Conservation (phyloP, 495 filamentous ascomycete species). For the Hyaloscypha finlandica region DNA sequence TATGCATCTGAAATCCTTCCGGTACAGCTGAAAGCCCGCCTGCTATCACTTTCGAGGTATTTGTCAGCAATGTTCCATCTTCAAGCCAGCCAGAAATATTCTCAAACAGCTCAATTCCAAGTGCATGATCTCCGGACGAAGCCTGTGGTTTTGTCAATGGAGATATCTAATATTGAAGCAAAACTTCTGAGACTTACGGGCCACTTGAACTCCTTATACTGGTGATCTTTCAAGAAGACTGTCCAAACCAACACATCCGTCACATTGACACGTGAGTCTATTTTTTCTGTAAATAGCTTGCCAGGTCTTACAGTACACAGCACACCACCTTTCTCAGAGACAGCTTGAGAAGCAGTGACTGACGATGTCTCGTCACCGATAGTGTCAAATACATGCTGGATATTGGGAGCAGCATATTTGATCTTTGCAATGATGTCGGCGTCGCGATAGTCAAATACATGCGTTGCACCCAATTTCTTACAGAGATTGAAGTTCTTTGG, state of each 20-base stretch:
- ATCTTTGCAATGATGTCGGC: not conserved
- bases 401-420: too few relatives aligned
- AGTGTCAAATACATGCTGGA: not conserved
- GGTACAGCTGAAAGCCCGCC: not conserved
- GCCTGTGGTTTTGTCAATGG: not conserved
- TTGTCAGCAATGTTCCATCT: not conserved
- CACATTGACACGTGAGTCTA: not conserved
- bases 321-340: not conserved
- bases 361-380: not conserved
- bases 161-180: not conserved
- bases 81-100: not conserved
- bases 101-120: not conserved
- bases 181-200: not conserved
- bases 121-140: not conserved
- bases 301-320: constrained; percentile 1
- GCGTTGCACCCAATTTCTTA: not conserved
- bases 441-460: constrained; percentile 1
- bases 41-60: not conserved
- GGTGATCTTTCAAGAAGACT: not conserved
- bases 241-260: constrained; percentile 5
- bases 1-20: not conserved
- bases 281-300: not conserved
- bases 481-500: constrained; percentile 2
- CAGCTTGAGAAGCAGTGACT: not conserved
- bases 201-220: constrained; percentile 4